Evolutionary conservation across 2,329 filamentous ascomycete species (phyloP), one percentile per base, ranked within the genome.

Genomic region (Corynespora cassiicola): DNA sequence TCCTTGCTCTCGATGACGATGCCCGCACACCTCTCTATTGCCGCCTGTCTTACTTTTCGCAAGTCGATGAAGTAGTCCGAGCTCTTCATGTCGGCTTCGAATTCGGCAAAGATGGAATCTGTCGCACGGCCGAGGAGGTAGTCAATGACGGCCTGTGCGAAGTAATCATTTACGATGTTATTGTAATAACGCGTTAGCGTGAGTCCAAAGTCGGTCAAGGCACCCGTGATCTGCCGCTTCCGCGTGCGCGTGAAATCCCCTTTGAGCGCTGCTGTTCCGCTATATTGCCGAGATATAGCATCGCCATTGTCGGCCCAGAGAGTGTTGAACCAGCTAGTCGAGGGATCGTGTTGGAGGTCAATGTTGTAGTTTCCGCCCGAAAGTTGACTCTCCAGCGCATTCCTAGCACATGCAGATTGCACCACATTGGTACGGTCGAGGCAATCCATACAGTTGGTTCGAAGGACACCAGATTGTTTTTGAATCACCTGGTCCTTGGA

Each of bases 391-490:
- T 96, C 90, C 2, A 99, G 76, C 50, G 89, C 87, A 59, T 86
- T 83, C 58, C 90, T 88, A 5, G 82, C 94, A 63, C 91, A 91
- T 0, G 90, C 94, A 60, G 89, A 95, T 68, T 97, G 92, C 25
- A 91, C 90, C 15, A 99, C 91, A 54, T 97, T 97, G 2, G 94
- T 99, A 15, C 94, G 83, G 65, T 99, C 94, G 7, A 99, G 75
- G 56, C 94, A 99, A 62, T 99, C 94, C 94, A 99, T 97, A 68
- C 94, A 99, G 61, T 99, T 99, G 2, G 90, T 96, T 39, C 94
- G 80, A n/a, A 97, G 66, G 6, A 95, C 81, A 1, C 91, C 91
- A 17, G 73, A 76, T 63, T 96, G 91, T 30, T 63, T 66, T 21
- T 69, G 66, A 14, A 69, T 41, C 3, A 72, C 47, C 15, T 66